Base-by-base conservation (phyloP, 768 basidiomycete species). In the Suillus luteus region DNA sequence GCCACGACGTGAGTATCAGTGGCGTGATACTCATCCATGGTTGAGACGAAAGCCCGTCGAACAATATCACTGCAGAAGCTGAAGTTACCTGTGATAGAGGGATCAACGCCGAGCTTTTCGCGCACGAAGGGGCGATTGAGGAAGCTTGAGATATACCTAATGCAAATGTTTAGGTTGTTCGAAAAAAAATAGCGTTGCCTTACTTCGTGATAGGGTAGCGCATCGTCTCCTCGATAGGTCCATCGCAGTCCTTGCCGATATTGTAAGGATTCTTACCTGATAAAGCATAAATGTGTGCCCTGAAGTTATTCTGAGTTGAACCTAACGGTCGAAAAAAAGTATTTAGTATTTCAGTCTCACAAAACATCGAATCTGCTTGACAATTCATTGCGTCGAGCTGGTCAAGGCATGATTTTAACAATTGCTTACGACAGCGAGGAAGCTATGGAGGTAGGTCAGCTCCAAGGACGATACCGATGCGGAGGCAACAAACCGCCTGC, bases 371-470 rank as follows among this genome's bases (percentile, higher is more conserved):
- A 8, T 92, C 90, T 19, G 87, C 91, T 10, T 79, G 76, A 68
- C 92, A 95, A 67, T 82, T 80, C 65, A 90, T 83, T 9, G 79
- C 72, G 70, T 95, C 92, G 64, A 86, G 89, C 15, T 76, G 77
- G 62, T 91, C 82, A 54, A 92, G 78, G 66, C 93, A 95, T 40
- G 80, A 79, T 43, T 80, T 76, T 19, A 81, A 73, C 64, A 88
- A 79, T 65, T 82, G 81, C 65, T 82, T 82, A 67, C 86, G 76
- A 73, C 93, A 95, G 44, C 87, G 84, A 33, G 90, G 89, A 15
- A 93, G 79, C 88, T 90, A 67, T 31, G 33, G 41, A 14, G 62
- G 38, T 38, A 46, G 19, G 46, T 54, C 52, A 54, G 31, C 31
- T n/a, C 31, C 31, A 27, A n/a, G 3, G 11, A 33, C 19, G 19